These are phyloP conservation scores for Penicillium verrucosum DNA, from an alignment of 2,329 filamentous ascomycete genomes.

Conservation along the genomic window DNA sequence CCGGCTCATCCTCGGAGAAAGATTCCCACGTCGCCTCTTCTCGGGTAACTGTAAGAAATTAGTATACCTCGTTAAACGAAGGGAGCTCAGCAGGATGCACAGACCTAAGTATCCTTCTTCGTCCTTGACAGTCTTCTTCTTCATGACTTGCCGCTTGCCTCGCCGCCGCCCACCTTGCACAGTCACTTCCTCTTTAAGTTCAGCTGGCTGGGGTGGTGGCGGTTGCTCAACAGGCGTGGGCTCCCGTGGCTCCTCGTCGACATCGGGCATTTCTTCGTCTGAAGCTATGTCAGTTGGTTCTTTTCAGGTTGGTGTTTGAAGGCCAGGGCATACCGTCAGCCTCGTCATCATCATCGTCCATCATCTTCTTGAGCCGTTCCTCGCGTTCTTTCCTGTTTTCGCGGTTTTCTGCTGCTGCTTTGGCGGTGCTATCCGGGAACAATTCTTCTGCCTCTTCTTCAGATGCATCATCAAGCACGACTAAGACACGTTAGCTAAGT, in stretches of 20 bases:
- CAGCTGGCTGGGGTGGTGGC: constrained; percentile 43
- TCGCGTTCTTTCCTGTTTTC: constrained; percentile 61
- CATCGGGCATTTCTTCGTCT: constrained; percentile 60
- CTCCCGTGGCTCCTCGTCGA: constrained; percentile 41
- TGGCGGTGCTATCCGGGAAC: constrained; percentile 42
- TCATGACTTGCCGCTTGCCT: constrained; percentile 75
- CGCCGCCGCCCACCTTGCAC: constrained; percentile 65
- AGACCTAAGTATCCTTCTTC: constrained; percentile 83
- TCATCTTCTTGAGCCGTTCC: constrained; percentile 67
- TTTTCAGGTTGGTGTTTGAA: constrained; percentile 36
- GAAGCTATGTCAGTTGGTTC: constrained; percentile 22
- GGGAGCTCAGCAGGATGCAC: neutral
- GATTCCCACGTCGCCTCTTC: constrained; percentile 86
- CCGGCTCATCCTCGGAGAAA: constrained; percentile 83
- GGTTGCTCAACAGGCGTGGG: constrained; percentile 37
- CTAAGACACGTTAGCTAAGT: constrained; percentile 35
- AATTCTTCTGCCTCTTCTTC: constrained; percentile 56
- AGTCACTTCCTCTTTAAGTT: constrained; percentile 52
- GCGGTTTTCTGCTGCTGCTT: constrained; percentile 36
- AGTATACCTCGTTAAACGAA: constrained; percentile 2
- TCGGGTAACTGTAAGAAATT: constrained; percentile 65
- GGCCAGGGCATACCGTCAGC: constrained; percentile 29
- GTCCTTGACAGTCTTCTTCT: constrained; percentile 82
- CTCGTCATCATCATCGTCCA: constrained; percentile 57
- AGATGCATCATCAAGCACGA: constrained; percentile 53